Base-by-base conservation (phyloP, 2,329 filamentous ascomycete genomes). In the Elsinoe necatrix region DNA sequence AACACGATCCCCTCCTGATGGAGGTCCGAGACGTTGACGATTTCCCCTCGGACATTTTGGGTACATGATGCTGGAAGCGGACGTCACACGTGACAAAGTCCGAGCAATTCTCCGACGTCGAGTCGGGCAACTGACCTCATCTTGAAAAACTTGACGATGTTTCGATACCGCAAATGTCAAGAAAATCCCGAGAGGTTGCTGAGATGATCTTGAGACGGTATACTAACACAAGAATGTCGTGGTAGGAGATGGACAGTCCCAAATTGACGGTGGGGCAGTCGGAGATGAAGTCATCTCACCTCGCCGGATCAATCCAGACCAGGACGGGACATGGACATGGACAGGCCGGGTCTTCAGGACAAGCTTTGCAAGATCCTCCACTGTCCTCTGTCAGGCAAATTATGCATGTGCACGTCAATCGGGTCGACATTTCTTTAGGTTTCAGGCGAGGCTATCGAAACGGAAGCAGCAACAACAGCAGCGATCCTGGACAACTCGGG, bases 21-120 rank as follows among this genome's bases (percentile, higher is more conserved):
- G 45, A 50, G 45, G 45, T 50, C 45, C 45, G 45, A 50, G 45
- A 50, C 20, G 45, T 50, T 50, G 45, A 50, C 45, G 45, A 31
- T 50, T 11, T 50, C 16, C 20, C 34, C 25, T 34, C 45, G 27
- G 45, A 50, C 45, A 50, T 31, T 18, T 18, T 16, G 23, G n/a
- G 25, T 16, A 31, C 14, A 34, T 50, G 45, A 50, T 50, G 45
- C 23, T 31, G 23, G 7, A 31, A 20, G 34, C 7, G 27, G 16
- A 50, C 45, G 45, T 50, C 29, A 31, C 45, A 18, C 20, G 14
- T 27, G 45, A 50, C n/a, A 23, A 45, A 50, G 45, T 50, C 45
- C 45, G 45, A 50, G 11, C 23, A 31, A 34, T 34, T 50, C 45
- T 50, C 45, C 45, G 45, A 50, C 7, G 45, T 31, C 45, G n/a